phyloP scores from a whole-genome alignment of 2,329 filamentous ascomycete species.

The Chaetomiaceae sp. region DNA sequence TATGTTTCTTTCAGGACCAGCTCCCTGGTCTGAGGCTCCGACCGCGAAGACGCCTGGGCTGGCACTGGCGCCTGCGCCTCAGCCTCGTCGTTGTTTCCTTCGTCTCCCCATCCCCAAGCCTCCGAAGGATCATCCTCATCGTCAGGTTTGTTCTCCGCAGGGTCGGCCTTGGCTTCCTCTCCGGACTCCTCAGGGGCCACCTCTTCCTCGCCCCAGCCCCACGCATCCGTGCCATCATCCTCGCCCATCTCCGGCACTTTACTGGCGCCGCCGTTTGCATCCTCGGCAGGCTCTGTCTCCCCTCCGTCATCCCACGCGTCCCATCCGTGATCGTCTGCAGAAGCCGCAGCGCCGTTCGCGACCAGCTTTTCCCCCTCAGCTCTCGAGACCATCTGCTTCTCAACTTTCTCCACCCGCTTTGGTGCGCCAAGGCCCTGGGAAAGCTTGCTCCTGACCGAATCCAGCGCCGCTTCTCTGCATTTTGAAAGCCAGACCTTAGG shows the following conservation, averaged over 20 bases:
- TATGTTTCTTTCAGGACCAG: conserved; percentile 80
- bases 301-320: conserved; percentile 73
- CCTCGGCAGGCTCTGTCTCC: conserved; percentile 30
- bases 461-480: conserved; percentile 72
- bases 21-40: conserved; percentile 45
- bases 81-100: conserved; percentile 43
- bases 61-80: conserved; percentile 28
- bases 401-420: conserved; percentile 72
- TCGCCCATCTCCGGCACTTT: conserved; percentile 24
- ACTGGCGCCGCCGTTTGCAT: conserved; percentile 15
- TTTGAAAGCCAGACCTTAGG: conserved; percentile 81
- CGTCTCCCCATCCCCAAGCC: conserved; percentile 48
- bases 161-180: conserved; percentile 17
- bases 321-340: conserved; percentile 57
- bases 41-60: conserved; percentile 14
- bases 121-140: conserved; percentile 35
- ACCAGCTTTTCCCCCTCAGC: conserved; percentile 60
- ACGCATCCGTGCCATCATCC: conserved; percentile 33
- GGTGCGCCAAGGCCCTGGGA: conserved; percentile 59
- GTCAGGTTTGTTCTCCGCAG: conserved; percentile 13
- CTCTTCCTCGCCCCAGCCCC: conserved; percentile 29
- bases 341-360: conserved; percentile 42
- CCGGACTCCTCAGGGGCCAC: conserved; percentile 18
- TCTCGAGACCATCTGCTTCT: conserved; percentile 71
- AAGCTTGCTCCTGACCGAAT: conserved; percentile 64